Evolutionary conservation across 1,284 basidiomycete species (phyloP).

Genomic region (Rhodofomes roseus): DNA sequence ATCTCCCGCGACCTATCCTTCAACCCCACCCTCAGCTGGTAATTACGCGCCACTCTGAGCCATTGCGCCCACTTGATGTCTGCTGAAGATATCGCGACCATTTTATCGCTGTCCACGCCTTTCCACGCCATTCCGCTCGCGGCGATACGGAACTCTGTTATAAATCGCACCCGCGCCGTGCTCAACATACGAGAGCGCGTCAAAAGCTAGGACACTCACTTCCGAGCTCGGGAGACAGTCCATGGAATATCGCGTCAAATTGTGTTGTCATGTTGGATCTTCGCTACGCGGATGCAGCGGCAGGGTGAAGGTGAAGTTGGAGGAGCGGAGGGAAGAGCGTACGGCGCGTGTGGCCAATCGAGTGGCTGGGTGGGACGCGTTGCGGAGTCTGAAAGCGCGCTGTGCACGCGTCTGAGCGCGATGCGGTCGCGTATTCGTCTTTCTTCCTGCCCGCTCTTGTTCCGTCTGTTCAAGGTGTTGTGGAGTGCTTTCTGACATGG

Average conservation of each 20-base stretch:
- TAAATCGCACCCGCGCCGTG: constrained; percentile 2
- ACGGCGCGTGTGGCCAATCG: constrained; percentile 16
- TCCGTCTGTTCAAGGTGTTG: not conserved
- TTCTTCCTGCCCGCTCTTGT: not conserved
- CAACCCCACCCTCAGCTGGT: constrained; percentile 83
- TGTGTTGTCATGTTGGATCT: constrained; percentile 49
- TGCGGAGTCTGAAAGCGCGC: constrained; percentile 29
- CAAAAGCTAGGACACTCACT: constrained; percentile 43
- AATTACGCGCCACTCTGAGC: constrained; percentile 89
- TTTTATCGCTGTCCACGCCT: constrained; percentile 60
- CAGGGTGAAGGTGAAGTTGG: not conserved
- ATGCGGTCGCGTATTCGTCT: constrained; percentile 5
- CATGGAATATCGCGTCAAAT: constrained; percentile 83
- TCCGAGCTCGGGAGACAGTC: constrained; percentile 68
- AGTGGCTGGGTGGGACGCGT: constrained; percentile 23
- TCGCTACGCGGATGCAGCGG: not conserved
- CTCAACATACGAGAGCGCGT: not conserved
- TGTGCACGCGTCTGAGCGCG: constrained; percentile 12
- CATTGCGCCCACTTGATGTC: constrained; percentile 90
- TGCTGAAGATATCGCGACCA: constrained; percentile 62
- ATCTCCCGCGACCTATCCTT: constrained; percentile 75
- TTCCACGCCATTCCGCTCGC: constrained; percentile 92
- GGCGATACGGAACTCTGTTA: constrained; percentile 83
- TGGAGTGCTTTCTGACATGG: constrained; percentile 29
- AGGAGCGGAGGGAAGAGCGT: constrained; percentile 11